Evolutionary conservation across 306 rosid genomes (phyloP).

Genomic region (Begonia peltatifolia): DNA sequence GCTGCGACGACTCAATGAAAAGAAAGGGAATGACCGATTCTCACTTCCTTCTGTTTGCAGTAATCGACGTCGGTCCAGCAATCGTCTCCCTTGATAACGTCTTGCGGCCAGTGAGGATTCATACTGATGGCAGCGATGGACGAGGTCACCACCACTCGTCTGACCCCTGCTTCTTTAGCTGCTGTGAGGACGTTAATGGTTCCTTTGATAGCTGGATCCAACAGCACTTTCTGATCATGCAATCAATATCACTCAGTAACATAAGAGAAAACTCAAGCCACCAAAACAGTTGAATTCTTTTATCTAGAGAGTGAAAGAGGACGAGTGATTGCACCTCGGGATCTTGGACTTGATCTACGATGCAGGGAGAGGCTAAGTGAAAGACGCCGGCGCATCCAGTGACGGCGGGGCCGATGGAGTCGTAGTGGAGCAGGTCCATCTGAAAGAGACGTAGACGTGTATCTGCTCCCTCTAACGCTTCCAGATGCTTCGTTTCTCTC

Average conservation of each 20-base stretch:
- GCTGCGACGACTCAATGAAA: background rate
- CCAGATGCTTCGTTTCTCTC: conserved; percentile 61
- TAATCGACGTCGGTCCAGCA: conserved; percentile 73
- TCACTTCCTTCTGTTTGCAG: conserved; percentile 62
- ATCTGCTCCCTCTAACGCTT: conserved; percentile 40
- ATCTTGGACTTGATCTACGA: conserved; percentile 47
- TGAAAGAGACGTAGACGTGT: conserved; percentile 60
- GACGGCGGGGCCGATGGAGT: conserved; percentile 41
- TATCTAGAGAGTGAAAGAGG: no score
- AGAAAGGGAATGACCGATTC: background rate
- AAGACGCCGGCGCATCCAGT: conserved; percentile 67
- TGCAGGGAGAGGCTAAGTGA: conserved; percentile 85
- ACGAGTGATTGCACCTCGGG: conserved; percentile 36
- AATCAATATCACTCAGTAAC: no score
- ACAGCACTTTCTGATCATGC: conserved; percentile 21
- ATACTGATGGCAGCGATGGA: conserved; percentile 58
- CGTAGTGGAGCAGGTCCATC: conserved; percentile 63
- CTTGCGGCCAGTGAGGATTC: conserved; percentile 57
- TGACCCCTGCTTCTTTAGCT: conserved; percentile 63
- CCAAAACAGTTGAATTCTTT: no score
- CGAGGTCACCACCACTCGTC: conserved; percentile 77
- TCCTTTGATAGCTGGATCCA: conserved; percentile 85
- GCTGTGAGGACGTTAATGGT: conserved; percentile 61
- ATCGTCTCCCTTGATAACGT: conserved; percentile 43
- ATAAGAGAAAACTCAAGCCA: no score